Conservation (phyloP, 2,329 filamentous ascomycete genomes). For the Trichoderma afroharzianum region DNA sequence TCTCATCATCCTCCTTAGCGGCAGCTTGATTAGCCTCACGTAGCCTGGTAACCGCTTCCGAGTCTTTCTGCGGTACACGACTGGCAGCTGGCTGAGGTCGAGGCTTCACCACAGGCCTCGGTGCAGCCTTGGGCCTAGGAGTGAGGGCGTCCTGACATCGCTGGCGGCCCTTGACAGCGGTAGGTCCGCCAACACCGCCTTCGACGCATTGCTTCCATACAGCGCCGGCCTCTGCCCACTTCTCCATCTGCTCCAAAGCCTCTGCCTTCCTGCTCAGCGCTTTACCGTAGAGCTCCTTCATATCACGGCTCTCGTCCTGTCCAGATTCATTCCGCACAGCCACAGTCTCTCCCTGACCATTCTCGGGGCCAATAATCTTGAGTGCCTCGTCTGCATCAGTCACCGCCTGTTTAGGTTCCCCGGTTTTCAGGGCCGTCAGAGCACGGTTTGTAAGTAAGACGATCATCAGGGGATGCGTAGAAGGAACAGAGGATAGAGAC, state of each 20-base stretch:
- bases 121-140: slow-evolving; percentile 55
- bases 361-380: slow-evolving; percentile 71
- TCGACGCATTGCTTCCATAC: slow-evolving; percentile 84
- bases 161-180: slow-evolving; percentile 79
- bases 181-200: slow-evolving; percentile 77
- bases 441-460: slow-evolving; percentile 90
- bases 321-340: slow-evolving; percentile 57
- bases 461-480: slow-evolving; percentile 77
- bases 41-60: slow-evolving; percentile 76
- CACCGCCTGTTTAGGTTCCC: slow-evolving; percentile 84
- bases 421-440: slow-evolving; percentile 84
- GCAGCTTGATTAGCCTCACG: slow-evolving; percentile 82
- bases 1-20: slow-evolving; percentile 85
- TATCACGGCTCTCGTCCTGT: slow-evolving; percentile 68
- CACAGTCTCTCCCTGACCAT: slow-evolving; percentile 77
- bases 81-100: slow-evolving; percentile 42
- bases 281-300: slow-evolving; percentile 92
- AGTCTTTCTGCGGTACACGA: slow-evolving; percentile 48
- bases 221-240: slow-evolving; percentile 77
- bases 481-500: slow-evolving; percentile 71
- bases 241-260: slow-evolving; percentile 91
- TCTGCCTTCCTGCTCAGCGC: slow-evolving; percentile 93
- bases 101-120: slow-evolving; percentile 45
- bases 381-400: slow-evolving; percentile 80
- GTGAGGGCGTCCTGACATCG: slow-evolving; percentile 84